Conservation (phyloP, 2,329 filamentous ascomycete species). For the Setomelanomma holmii region DNA sequence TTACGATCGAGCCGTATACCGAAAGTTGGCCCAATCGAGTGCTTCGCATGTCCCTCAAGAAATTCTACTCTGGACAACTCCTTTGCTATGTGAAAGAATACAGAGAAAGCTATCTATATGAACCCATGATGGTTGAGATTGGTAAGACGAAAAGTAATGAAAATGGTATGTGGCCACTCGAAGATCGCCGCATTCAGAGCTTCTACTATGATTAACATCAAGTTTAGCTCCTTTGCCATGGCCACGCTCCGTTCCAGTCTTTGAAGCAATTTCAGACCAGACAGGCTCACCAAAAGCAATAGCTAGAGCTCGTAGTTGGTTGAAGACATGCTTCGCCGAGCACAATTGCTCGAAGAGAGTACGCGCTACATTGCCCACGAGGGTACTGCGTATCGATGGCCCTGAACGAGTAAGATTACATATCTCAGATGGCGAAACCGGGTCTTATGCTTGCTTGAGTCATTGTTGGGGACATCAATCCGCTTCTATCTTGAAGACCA, state of each 20-base stretch:
- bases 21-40: neutral
- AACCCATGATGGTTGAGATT: too few species aligned
- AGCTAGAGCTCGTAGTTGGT: neutral
- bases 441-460: constrained; percentile 9
- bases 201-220: too few species aligned
- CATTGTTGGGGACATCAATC: constrained; percentile 8
- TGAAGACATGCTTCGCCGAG: neutral
- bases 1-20: neutral
- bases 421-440: neutral
- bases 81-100: too few species aligned
- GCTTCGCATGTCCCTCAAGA: too few species aligned
- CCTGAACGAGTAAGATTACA: neutral
- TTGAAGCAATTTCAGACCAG: constrained; percentile 1
- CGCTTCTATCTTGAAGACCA: neutral
- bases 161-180: too few species aligned
- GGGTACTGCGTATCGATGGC: neutral
- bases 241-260: neutral
- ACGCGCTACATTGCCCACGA: neutral
- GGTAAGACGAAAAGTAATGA: too few species aligned
- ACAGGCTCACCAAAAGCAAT: constrained; percentile 6
- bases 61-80: too few species aligned
- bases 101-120: too few species aligned
- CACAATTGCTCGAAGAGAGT: neutral
- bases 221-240: neutral
- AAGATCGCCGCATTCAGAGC: too few species aligned